phyloP scores from a whole-genome alignment of 2,329 filamentous ascomycete genomes.

The Penicillium sp. region DNA sequence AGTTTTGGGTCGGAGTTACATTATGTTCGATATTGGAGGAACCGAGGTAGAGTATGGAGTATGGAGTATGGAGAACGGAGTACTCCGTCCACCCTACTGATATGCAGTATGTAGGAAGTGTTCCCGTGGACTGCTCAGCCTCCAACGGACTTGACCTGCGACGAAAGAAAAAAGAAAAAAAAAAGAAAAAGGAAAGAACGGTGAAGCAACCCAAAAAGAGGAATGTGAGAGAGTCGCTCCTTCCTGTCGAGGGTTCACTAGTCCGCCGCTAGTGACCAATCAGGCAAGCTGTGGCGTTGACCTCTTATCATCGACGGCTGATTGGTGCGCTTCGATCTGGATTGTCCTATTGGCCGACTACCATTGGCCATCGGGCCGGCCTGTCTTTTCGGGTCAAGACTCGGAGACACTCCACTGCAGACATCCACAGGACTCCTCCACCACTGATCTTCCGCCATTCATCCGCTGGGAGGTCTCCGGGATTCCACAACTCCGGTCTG shows the following conservation, averaged over 20 bases:
- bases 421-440: background rate
- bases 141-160: background rate
- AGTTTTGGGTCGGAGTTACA: background rate
- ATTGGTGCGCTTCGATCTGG: slow-evolving; percentile 9
- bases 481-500: background rate
- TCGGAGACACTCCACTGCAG: background rate
- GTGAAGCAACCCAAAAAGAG: background rate
- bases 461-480: background rate
- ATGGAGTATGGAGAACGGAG: too few species aligned
- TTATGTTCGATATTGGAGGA: background rate
- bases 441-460: background rate
- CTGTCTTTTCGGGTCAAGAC: background rate
- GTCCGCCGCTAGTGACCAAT: slow-evolving; percentile 12
- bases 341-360: background rate
- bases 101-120: background rate
- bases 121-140: too few species aligned
- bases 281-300: slow-evolving; percentile 16
- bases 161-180: background rate
- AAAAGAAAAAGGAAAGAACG: background rate
- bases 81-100: too few species aligned
- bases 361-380: background rate
- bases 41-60: background rate
- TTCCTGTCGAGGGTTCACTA: slow-evolving; percentile 12
- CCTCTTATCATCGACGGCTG: slow-evolving; percentile 14
- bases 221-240: background rate